These are phyloP conservation scores for Pilaira anomala DNA, from an alignment of 192 early-diverging fungal genomes.

Conservation along the genomic window DNA sequence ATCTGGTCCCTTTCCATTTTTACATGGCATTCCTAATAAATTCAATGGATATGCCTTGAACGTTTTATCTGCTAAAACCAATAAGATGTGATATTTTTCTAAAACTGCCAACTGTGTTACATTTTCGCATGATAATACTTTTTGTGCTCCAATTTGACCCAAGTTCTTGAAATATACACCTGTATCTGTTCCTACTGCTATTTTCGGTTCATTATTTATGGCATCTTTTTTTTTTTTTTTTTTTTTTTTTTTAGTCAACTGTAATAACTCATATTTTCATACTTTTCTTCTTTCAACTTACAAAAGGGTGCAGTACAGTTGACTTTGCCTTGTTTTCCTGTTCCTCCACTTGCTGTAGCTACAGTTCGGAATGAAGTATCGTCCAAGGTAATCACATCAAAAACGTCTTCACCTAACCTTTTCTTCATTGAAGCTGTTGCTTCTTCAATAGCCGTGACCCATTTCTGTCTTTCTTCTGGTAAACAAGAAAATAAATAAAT, in stretches of 20 bases:
- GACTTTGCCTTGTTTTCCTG: constrained; percentile 34
- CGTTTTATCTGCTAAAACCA: constrained; percentile 79
- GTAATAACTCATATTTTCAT: constrained; percentile 1
- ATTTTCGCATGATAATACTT: constrained; percentile 64
- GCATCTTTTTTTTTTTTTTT: neutral
- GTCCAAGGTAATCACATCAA: constrained; percentile 56
- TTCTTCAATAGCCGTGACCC: constrained; percentile 77
- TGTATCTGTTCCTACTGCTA: constrained; percentile 82
- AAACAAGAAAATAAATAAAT: constrained; percentile 67
- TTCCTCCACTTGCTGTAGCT: neutral
- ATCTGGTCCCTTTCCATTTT: constrained; percentile 39
- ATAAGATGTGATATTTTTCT: constrained; percentile 71
- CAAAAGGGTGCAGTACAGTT: constrained; percentile 54
- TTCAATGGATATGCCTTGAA: constrained; percentile 75
- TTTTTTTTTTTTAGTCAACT: no score
- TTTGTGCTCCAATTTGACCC: constrained; percentile 39
- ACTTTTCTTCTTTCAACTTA: constrained; percentile 16
- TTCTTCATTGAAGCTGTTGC: constrained; percentile 47
- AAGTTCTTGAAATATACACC: constrained; percentile 61
- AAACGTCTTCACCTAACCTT: constrained; percentile 38
- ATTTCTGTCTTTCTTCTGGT: constrained; percentile 63
- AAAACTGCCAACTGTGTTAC: constrained; percentile 83
- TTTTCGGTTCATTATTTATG: constrained; percentile 44
- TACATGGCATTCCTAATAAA: constrained; percentile 57
- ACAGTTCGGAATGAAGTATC: constrained; percentile 41